Base-by-base conservation (phyloP, 139 green algal species). In the Micractinium conductrix region DNA sequence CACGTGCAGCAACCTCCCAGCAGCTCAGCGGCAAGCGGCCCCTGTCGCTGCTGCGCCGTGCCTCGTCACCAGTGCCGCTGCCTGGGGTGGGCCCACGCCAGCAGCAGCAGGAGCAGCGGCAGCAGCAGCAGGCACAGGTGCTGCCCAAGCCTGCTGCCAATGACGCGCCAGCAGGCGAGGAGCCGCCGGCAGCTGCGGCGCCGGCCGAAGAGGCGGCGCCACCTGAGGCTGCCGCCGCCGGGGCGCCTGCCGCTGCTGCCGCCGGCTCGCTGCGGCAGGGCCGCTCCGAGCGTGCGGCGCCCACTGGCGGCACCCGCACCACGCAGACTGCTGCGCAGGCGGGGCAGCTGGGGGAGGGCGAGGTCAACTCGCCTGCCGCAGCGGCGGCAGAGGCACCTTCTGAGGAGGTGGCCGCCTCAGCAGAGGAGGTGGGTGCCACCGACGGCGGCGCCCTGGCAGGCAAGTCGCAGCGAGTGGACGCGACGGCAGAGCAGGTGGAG, bases 301-400 rank as follows among this genome's bases (percentile, higher is more conserved):
- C 42, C 42, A 58, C 42, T 2, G 70, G 45, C 70, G 42, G 70
- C 70, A 78, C 70, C 44, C 42, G 30, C 70, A 53, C 43, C 42
- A 78, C 70, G 10, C 42, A 78, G 28, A 40, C 42, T 10, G 70
- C 70, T 28, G 70, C 70, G 2, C 44, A 78, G 28, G 42, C 69
- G 26, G 42, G 40, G 37, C 40, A 38, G 0, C 21, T 26, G 42
- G 30, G 9, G 8, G 70, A 14, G 1, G 58, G 50, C 10, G 75
- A 81, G 50, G 75, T 81, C 35, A 71, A 69, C 75, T 81, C 75
- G 21, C 75, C 35, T 22, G 63, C 63, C 3, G n/a, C 30, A 26
- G 63, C 12, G 48, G 48, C 16, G 48, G 12, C 48, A 58, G 48
- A 10, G 10, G 48, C 12, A 10, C 12, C 12, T 58, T 10, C 48